Conservation (phyloP, 768 basidiomycete genomes). For the Grammothele lineata region DNA sequence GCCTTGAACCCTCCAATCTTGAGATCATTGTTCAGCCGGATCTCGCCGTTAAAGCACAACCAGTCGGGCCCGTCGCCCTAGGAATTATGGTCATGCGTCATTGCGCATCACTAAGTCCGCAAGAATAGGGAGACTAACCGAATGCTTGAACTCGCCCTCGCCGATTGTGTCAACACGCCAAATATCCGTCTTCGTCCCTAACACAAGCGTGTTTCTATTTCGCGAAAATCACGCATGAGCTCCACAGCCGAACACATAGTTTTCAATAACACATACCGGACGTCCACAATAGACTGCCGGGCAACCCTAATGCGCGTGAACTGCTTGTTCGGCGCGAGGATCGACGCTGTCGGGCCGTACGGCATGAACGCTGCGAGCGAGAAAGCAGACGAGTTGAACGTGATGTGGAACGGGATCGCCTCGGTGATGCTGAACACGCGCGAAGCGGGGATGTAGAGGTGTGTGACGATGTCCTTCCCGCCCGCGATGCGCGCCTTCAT, state of each 20-base stretch:
- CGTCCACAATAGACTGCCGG: conserved; percentile 67
- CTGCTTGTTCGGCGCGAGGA: conserved; percentile 17
- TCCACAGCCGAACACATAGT: too few species aligned
- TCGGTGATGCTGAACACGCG: conserved; percentile 54
- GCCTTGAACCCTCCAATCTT: conserved; percentile 62
- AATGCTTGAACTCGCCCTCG: conserved; percentile 54
- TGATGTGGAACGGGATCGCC: conserved; percentile 65
- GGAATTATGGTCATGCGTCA: neutral
- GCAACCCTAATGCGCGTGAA: conserved; percentile 56
- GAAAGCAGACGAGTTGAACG: conserved; percentile 49
- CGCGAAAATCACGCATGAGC: neutral
- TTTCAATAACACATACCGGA: conserved; percentile 39
- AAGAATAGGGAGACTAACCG: conserved; percentile 34
- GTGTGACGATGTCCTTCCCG: conserved; percentile 22
- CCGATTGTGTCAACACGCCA: conserved; percentile 66
- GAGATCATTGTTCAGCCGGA: conserved; percentile 43
- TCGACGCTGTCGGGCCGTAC: conserved; percentile 43
- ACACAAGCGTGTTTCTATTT: conserved; percentile 40
- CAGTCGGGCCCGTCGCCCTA: conserved; percentile 65
- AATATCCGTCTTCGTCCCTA: conserved; percentile 63
- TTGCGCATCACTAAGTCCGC: too few species aligned
- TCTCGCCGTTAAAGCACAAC: conserved; percentile 60
- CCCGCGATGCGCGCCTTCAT: conserved; percentile 21
- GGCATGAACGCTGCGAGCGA: conserved; percentile 61
- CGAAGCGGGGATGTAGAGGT: conserved; percentile 54